Evolutionary conservation across 73 alveolate genomes (phyloP).

Genomic region (Paramecium primaurelia): DNA sequence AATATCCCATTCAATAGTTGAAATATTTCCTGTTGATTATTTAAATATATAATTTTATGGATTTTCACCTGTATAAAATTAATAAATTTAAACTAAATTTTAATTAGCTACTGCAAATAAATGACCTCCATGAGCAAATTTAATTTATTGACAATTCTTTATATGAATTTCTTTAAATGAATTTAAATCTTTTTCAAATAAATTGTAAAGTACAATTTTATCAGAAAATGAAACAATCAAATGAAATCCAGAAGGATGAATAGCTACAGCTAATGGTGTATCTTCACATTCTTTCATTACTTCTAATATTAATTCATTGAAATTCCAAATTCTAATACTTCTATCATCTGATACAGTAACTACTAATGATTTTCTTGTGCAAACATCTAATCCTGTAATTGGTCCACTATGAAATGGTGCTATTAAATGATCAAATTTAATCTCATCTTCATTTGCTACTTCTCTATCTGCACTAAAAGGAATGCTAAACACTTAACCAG

Average conservation of each 20-base stretch:
- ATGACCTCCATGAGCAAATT: constrained; percentile 94
- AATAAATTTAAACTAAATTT: constrained; percentile 81
- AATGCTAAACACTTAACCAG: constrained; percentile 62
- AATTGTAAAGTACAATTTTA: constrained; percentile 86
- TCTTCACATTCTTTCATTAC: constrained; percentile 85
- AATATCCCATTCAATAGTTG: constrained; percentile 82
- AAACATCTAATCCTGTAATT: constrained; percentile 86
- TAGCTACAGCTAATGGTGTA: constrained; percentile 86
- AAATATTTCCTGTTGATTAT: constrained; percentile 43
- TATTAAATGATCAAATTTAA: constrained; percentile 71
- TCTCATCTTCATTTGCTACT: constrained; percentile 66
- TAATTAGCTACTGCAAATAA: constrained; percentile 89
- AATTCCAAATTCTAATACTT: constrained; percentile 94
- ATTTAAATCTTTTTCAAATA: constrained; percentile 85
- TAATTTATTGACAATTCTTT: constrained; percentile 85
- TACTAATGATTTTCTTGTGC: constrained; percentile 88
- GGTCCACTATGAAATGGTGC: constrained; percentile 76
- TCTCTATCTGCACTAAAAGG: constrained; percentile 71
- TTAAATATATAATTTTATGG: constrained; percentile 67
- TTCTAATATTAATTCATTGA: constrained; percentile 83
- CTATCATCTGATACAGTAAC: constrained; percentile 88
- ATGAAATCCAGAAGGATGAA: constrained; percentile 98
- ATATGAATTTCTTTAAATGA: constrained; percentile 84
- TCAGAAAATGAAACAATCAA: constrained; percentile 88
- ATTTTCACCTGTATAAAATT: constrained; percentile 87